phyloP scores from a whole-genome alignment of 23 red algal species.

The Agarophyton chilense region DNA sequence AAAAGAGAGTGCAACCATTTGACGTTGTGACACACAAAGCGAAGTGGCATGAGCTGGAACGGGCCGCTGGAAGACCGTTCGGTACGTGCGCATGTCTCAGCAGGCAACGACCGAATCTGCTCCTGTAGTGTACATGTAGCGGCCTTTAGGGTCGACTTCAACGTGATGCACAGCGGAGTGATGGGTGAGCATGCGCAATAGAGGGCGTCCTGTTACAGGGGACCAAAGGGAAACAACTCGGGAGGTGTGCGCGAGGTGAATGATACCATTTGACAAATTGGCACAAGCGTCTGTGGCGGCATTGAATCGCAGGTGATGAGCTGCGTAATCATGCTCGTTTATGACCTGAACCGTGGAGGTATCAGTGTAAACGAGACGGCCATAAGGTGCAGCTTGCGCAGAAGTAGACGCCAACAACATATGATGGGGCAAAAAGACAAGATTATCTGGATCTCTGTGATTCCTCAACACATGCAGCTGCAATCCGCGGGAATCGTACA shows the following conservation, averaged over 20 bases:
- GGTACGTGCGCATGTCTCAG: constrained; percentile 85
- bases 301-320: no score
- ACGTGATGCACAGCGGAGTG: constrained; percentile 70
- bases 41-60: constrained; percentile 14
- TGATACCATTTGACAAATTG: no score
- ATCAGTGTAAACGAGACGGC: no score
- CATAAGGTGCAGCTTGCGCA: no score
- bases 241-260: no score
- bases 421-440: constrained; percentile 91
- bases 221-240: constrained; percentile 90
- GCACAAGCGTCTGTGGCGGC: no score
- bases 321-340: no score
- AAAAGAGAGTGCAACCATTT: constrained; percentile 59
- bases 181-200: constrained; percentile 81
- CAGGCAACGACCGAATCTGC: constrained; percentile 42
- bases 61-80: neutral
- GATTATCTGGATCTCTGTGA: constrained; percentile 74
- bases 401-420: constrained; percentile 88
- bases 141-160: constrained; percentile 64
- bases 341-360: no score
- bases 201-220: constrained; percentile 52
- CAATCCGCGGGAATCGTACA: constrained; percentile 84
- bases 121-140: constrained; percentile 77
- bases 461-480: constrained; percentile 85
- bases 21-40: constrained; percentile 58